Evolutionary conservation across 2,329 filamentous ascomycete genomes (phyloP), one percentile per base, ranked within the genome.

Genomic region (Fusarium sp.): DNA sequence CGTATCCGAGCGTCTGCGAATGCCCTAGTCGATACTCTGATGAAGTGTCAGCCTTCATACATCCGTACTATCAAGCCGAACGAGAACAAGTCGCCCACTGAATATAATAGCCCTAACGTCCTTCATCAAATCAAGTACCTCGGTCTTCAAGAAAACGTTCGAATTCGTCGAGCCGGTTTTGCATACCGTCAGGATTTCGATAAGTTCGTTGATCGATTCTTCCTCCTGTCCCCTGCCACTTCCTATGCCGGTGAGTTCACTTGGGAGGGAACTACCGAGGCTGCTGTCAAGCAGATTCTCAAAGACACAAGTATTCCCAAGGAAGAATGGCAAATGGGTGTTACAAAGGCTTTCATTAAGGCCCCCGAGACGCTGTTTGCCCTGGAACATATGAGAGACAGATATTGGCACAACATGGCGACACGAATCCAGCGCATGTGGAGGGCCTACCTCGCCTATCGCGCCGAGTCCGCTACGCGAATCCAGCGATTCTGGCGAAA

Each of bases 361-460:
- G 95, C 96, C 0, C 96, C 96, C 1, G 96, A 99, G 81, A 99
- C 96, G 0, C 84, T 99, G 3, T 99, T 99, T 77, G 96, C 96
- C 4, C 85, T 99, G 13, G 96, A 99, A 80, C 95, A 97, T 60
- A 98, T 99, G 95, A 90, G 96, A 77, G 96, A 99, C 78, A 88
- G 93, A 58, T 99, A 98, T 81, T 98, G 95, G 95, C 95, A 98
- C 81, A 99, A 98, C 82, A 98, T 99, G 96, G 96, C 96, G 5
- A 97, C 95, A 63, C 90, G 96, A 62, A 98, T 99, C 63, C 96
- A 99, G 82, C 89, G 96, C 72, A 96, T 97, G 77, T 99, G 96
- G 96, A 89, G 96, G 74, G 97, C 97, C 53, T 98, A 98, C 77
- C 87, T 98, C 40, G 91, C 95, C 7, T 98, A 98, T 80, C 90